Evolutionary conservation across 495 filamentous ascomycete species (phyloP).

Genomic region (Staphylotrichum longicolle): DNA sequence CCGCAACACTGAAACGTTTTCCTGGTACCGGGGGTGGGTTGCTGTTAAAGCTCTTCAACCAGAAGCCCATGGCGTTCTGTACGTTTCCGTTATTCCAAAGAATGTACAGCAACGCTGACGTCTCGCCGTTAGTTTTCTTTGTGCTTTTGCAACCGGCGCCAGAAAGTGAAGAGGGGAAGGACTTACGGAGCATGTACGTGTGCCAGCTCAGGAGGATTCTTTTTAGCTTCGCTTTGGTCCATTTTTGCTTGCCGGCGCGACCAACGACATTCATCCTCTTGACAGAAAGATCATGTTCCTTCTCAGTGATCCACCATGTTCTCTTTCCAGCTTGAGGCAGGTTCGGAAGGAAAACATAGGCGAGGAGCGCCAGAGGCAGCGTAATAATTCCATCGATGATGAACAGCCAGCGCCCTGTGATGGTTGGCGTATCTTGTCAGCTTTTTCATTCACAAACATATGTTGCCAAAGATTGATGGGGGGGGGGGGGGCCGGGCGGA

Average conservation of each 20-base stretch:
- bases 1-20: neutral
- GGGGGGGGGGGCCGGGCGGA: too few relatives aligned
- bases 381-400: slow-evolving; percentile 49
- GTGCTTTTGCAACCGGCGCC: too few relatives aligned
- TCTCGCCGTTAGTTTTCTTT: too few relatives aligned
- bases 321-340: neutral
- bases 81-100: neutral
- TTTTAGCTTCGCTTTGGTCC: neutral
- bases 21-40: neutral
- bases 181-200: neutral
- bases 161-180: too few relatives aligned
- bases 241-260: slow-evolving; percentile 1
- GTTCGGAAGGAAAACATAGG: slow-evolving; percentile 36
- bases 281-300: neutral
- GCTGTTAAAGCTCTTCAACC: slow-evolving; percentile 6
- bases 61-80: neutral
- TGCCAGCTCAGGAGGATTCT: slow-evolving; percentile 6
- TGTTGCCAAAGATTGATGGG: neutral
- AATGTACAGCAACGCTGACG: neutral
- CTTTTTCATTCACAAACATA: neutral
- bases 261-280: neutral
- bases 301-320: slow-evolving; percentile 4
- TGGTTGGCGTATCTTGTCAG: neutral
- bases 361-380: slow-evolving; percentile 45
- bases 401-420: slow-evolving; percentile 49